A percentile compares a stretch with the other conserved stretches of the same genome.
Evolutionary conservation across 2,329 filamentous ascomycete species (phyloP).

Genomic region (Diaporthe humulicola): DNA sequence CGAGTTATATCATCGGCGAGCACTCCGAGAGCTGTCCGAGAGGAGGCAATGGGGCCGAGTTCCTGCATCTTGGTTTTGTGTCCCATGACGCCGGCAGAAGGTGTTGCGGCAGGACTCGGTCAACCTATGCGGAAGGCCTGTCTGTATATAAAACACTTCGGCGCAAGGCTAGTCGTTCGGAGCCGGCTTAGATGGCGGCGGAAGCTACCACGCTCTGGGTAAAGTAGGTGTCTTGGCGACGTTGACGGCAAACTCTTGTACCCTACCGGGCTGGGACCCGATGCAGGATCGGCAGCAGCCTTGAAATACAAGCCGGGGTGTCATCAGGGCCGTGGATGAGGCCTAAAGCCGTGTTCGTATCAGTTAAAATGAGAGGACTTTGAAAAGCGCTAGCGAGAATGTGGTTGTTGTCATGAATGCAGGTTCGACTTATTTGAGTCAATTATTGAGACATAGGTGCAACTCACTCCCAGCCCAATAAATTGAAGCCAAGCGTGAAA

Average conservation of each 20-base stretch:
- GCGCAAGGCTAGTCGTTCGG: background rate
- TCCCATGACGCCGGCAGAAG: background rate
- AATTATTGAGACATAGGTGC: no score
- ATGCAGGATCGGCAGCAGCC: background rate
- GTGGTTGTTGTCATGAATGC: no score
- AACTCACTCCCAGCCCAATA: no score
- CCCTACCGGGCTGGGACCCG: background rate
- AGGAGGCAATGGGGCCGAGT: background rate
- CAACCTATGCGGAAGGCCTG: background rate
- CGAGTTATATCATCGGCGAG: background rate
- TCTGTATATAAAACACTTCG: background rate
- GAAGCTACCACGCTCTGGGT: conserved; percentile 10
- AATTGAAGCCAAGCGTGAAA: background rate
- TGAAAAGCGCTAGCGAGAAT: no score
- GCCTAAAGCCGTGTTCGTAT: background rate
- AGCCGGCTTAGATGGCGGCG: background rate
- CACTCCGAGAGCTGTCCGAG: background rate
- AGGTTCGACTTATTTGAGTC: no score
- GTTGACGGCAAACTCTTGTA: background rate
- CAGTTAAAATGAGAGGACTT: background rate
- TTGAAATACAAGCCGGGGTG: background rate
- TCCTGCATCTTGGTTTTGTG: background rate
- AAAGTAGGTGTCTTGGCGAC: conserved; percentile 1
- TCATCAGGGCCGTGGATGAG: background rate
- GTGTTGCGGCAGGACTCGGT: background rate